phyloP scores from a whole-genome alignment of 2,329 filamentous ascomycete species.

The Chaetomiaceae sp. region DNA sequence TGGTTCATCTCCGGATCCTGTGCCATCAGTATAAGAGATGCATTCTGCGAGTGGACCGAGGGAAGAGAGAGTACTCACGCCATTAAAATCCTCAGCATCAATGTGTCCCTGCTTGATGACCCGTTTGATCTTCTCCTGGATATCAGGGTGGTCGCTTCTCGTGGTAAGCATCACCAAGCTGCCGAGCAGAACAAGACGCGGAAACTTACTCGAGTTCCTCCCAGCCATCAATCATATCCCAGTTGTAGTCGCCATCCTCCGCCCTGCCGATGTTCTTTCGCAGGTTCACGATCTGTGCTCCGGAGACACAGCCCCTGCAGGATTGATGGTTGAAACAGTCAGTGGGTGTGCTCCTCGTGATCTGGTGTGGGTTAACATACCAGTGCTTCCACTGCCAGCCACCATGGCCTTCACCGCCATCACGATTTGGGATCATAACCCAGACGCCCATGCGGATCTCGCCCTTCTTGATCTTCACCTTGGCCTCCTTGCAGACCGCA shows the following conservation, averaged over 20 bases:
- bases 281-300: constrained; percentile 63
- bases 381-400: constrained; percentile 82
- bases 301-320: constrained; percentile 91
- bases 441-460: constrained; percentile 73
- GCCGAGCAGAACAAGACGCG: no score
- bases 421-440: constrained; percentile 63
- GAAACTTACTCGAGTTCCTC: constrained; percentile 63
- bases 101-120: constrained; percentile 76
- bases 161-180: not conserved
- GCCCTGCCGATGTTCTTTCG: constrained; percentile 49
- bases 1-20: constrained; percentile 73
- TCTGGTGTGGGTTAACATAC: constrained; percentile 56
- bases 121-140: constrained; percentile 68
- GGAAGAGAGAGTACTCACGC: constrained; percentile 54
- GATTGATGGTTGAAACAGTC: constrained; percentile 37
- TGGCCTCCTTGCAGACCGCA: constrained; percentile 64
- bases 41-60: not conserved
- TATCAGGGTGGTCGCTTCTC: constrained; percentile 47
- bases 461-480: constrained; percentile 70
- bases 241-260: constrained; percentile 48
- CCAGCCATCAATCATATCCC: constrained; percentile 71
- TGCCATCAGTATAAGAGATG: constrained; percentile 5
- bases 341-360: not conserved
- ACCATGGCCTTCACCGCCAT: constrained; percentile 55
- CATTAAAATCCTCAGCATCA: constrained; percentile 81